phyloP scores from a whole-genome alignment of 768 basidiomycete species.

The Lyophyllum decastes region DNA sequence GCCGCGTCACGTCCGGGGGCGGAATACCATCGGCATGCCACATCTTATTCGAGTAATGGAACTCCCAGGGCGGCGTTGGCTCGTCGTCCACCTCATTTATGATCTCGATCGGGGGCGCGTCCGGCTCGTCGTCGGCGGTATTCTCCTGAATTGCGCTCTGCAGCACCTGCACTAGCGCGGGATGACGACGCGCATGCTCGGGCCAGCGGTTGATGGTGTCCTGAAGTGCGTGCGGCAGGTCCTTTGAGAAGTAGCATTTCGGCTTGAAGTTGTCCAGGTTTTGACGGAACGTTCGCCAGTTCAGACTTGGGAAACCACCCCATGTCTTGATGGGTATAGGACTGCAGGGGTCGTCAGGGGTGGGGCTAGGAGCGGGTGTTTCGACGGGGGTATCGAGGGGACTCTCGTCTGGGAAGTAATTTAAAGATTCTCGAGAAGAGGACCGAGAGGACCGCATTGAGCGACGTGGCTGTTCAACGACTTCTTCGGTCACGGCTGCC shows the following conservation, averaged over 20 bases:
- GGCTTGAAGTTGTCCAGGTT: constrained; percentile 33
- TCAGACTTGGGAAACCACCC: constrained; percentile 37
- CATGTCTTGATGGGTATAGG: constrained; percentile 9
- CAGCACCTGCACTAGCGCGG: constrained; percentile 54
- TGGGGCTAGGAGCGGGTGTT: constrained; percentile 9
- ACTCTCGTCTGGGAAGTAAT: constrained; percentile 2
- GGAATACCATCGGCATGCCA: constrained; percentile 73
- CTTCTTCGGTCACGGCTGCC: not conserved
- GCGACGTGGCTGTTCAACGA: not conserved
- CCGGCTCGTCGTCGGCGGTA: constrained; percentile 65
- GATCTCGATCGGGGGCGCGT: constrained; percentile 68
- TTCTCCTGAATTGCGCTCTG: constrained; percentile 66
- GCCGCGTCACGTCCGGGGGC: constrained; percentile 54
- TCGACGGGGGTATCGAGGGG: constrained; percentile 1
- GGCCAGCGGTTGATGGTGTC: constrained; percentile 64
- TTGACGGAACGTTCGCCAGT: constrained; percentile 37
- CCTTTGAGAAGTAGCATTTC: constrained; percentile 37
- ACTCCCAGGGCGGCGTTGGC: constrained; percentile 81
- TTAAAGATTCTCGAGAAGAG: constrained; percentile 10
- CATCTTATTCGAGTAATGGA: constrained; percentile 83
- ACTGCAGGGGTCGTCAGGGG: constrained; percentile 11
- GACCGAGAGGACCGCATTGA: constrained; percentile 17
- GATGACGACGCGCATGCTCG: constrained; percentile 36
- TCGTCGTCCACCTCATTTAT: constrained; percentile 69
- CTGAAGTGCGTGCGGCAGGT: constrained; percentile 65